phyloP scores from a whole-genome alignment of 2,329 filamentous ascomycete species.

The Microsporum ferrugineum region DNA sequence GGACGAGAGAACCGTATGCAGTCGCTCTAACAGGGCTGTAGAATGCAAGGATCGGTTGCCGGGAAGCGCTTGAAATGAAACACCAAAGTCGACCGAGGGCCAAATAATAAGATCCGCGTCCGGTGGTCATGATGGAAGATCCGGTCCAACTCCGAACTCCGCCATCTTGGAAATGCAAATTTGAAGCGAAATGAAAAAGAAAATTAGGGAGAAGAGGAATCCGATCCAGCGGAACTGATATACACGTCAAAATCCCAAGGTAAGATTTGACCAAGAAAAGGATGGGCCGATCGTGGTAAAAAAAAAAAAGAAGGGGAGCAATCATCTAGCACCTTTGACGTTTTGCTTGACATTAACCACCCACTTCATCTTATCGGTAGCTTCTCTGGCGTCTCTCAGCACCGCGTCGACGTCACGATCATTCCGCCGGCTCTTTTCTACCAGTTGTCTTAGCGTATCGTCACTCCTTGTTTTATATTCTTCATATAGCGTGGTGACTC shows the following conservation, averaged over 20 bases:
- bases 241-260: neutral
- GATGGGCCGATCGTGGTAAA: neutral
- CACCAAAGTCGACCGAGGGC: neutral
- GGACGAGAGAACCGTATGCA: neutral
- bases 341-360: constrained; percentile 32
- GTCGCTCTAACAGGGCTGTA: neutral
- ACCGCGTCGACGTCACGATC: constrained; percentile 27
- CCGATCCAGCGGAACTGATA: neutral
- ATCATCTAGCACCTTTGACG: neutral
- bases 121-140: neutral
- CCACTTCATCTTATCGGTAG: constrained; percentile 39
- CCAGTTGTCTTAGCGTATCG: constrained; percentile 25
- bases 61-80: neutral
- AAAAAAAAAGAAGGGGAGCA: neutral
- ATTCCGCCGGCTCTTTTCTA: constrained; percentile 22
- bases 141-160: constrained; percentile 13
- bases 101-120: neutral
- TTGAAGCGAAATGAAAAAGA: constrained; percentile 10
- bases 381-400: constrained; percentile 32
- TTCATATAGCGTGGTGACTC: constrained; percentile 30
- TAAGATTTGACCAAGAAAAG: neutral
- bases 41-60: neutral
- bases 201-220: constrained; percentile 3
- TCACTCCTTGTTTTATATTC: constrained; percentile 35
- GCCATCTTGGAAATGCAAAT: constrained; percentile 2